Evolutionary conservation across 176 grass and related monocot genomes (phyloP), one percentile per base, ranked within the genome.

Genomic region (Oryza meridionalis): DNA sequence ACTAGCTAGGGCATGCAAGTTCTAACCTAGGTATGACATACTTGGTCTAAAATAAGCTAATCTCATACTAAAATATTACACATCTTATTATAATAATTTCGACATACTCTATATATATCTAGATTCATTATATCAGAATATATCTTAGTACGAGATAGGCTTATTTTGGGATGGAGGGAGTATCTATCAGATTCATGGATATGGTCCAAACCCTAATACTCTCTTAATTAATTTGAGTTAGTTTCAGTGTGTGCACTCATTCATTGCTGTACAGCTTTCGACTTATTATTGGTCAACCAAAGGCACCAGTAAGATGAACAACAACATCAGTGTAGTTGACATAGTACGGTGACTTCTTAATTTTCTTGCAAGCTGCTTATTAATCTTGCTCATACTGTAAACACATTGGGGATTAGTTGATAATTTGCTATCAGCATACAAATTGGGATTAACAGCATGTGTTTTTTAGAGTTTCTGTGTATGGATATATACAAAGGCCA

Each of bases 281-380:
- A 25, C 62, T 47, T 79, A 17, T 46, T 67, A 63, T 21, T 70
- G 79, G 67, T 81, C 67, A 81, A 81, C 67, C 79, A 10, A 59
- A n/a, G 25, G 21, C 21, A 24, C 27, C 25, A 49, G 33, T 15
- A 5, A 69, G 65, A 62, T 22, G n/a, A 29, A 70, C 47, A 70
- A 44, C 2, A 27, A 53, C 45, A 55, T 29, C 5, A 45, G 49
- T 69, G 7, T 35, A 69, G 46, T 53, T 81, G 66, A 31, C 65
- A 69, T 37, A 21, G 53, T 58, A n/a, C 44, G 19, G 38, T 6
- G 35, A 37, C 35, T 35, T 35, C 64, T n/a, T 49, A 27, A n/a
- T 61, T 61, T n/a, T 22, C 19, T n/a, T 19, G 17, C 49, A 51
- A 55, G 0, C 17, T 19, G 53, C 53, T 51, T 51, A 51, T 51